phyloP scores from a whole-genome alignment of 139 green algal species.

The Cymbomonas tetramitiformis region DNA sequence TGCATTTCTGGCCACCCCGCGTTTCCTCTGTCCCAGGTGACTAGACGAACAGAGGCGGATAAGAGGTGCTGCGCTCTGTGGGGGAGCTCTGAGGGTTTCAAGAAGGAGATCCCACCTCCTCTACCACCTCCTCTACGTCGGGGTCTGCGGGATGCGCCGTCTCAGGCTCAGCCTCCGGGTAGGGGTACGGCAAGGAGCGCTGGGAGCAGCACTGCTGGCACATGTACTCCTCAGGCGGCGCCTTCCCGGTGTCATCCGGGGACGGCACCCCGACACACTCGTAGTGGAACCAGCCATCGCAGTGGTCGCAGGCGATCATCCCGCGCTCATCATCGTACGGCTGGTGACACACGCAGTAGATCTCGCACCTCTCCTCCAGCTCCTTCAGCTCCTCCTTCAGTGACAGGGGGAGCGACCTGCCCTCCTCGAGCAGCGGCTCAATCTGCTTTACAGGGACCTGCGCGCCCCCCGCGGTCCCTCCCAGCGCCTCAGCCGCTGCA shows the following conservation, averaged over 20 bases:
- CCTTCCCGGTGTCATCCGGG: too few species aligned
- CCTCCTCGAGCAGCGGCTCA: constrained; percentile 10
- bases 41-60: too few species aligned
- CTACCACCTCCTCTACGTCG: background rate
- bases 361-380: constrained; percentile 14
- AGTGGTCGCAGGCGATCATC: constrained; percentile 30
- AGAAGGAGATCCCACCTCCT: too few species aligned
- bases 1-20: too few species aligned
- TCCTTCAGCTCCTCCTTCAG: constrained; percentile 20
- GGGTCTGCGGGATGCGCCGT: background rate
- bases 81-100: too few species aligned
- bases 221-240: background rate
- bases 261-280: constrained; percentile 22
- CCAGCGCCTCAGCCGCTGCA: too few species aligned
- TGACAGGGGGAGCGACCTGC: constrained; percentile 6
- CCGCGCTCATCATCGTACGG: constrained; percentile 4
- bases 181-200: background rate
- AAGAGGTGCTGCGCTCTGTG: too few species aligned
- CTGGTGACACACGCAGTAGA: constrained; percentile 26
- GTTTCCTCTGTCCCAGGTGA: too few species aligned
- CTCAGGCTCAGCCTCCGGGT: background rate
- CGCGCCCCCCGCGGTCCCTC: background rate
- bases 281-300: constrained; percentile 28
- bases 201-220: constrained; percentile 8
- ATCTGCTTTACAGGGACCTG: constrained; percentile 13